phyloP scores from a whole-genome alignment of 441 rosid genomes.

The Populus hybrid region DNA sequence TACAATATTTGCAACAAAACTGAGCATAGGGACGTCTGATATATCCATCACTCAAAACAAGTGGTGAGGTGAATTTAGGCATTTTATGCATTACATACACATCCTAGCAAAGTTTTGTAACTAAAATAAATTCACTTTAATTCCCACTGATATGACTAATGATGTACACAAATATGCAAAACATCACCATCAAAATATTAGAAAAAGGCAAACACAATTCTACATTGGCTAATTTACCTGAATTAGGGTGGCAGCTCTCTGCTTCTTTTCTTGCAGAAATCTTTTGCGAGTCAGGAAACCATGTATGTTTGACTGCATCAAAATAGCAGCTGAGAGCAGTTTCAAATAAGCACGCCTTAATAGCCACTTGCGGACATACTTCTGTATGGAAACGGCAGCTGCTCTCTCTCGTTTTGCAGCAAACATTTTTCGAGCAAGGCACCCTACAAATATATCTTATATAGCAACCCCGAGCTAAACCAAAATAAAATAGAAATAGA shows the following conservation, averaged over 20 bases:
- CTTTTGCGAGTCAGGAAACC: slow-evolving; percentile 60
- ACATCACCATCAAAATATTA: background rate
- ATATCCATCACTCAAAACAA: background rate
- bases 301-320: slow-evolving; percentile 65
- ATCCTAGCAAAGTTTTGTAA: background rate
- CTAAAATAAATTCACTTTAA: background rate
- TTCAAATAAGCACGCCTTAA: slow-evolving; percentile 49
- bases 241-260: slow-evolving; percentile 64
- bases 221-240: slow-evolving; percentile 48
- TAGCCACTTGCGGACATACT: slow-evolving; percentile 62
- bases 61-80: background rate
- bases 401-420: slow-evolving; percentile 56
- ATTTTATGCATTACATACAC: background rate
- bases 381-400: slow-evolving; percentile 77
- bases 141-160: background rate
- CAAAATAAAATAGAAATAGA: slow-evolving; percentile 15
- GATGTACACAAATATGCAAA: background rate
- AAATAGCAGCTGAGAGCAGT: slow-evolving; percentile 45
- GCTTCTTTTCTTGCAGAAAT: slow-evolving; percentile 52
- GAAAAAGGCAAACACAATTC: background rate
- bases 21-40: background rate
- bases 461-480: slow-evolving; percentile 22
- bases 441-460: slow-evolving; percentile 49
- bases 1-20: background rate
- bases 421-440: slow-evolving; percentile 62